Conservation (phyloP, 2,329 filamentous ascomycete species). For the Neoscytalidium dimidiatum region DNA sequence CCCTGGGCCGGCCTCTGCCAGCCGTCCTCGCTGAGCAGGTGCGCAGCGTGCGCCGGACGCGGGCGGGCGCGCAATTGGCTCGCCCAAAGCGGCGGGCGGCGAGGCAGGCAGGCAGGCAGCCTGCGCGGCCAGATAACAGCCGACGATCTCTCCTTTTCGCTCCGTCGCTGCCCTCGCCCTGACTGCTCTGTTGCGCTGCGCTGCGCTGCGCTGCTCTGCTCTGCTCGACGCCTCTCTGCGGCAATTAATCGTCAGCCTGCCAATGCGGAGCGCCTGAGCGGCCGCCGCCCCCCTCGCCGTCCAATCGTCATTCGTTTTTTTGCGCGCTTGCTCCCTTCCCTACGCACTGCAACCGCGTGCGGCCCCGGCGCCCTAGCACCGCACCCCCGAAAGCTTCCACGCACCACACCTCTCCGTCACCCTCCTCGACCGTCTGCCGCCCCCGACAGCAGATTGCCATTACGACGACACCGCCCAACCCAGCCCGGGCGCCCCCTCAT, state of each 20-base stretch:
- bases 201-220: not conserved
- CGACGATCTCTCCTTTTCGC: constrained; percentile 16
- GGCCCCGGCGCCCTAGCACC: constrained; percentile 17
- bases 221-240: not conserved
- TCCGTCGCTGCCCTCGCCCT: not conserved
- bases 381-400: constrained; percentile 18
- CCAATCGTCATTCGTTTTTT: constrained; percentile 17
- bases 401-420: constrained; percentile 14
- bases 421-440: constrained; percentile 17
- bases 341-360: constrained; percentile 15
- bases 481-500: constrained; percentile 15
- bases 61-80: constrained; percentile 13
- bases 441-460: constrained; percentile 19
- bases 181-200: not conserved
- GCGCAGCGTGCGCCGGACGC: constrained; percentile 15
- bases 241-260: constrained; percentile 16
- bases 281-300: not conserved
- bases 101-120: constrained; percentile 6
- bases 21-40: no score
- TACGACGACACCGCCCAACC: constrained; percentile 18
- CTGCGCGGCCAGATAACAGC: constrained; percentile 18
- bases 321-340: constrained; percentile 15
- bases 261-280: constrained; percentile 16
- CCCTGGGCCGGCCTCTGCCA: not conserved
- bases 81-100: constrained; percentile 14